Conservation (phyloP, 345 rosid genomes). For the Eucalyptus grandis region DNA sequence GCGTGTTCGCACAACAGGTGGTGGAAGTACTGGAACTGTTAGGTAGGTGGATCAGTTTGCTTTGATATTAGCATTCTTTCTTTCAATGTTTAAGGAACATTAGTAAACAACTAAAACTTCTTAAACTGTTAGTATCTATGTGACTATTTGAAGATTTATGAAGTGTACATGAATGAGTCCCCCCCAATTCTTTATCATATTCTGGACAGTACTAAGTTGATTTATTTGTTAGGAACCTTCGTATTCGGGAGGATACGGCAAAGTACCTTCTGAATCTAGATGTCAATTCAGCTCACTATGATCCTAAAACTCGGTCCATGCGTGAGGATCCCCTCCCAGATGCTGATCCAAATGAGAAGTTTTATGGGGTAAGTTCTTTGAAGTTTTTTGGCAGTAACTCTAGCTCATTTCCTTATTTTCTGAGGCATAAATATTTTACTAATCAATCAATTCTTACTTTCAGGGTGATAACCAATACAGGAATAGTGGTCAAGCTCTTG, state of each 20-base stretch:
- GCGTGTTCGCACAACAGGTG: constrained; percentile 94
- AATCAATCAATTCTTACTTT: neutral
- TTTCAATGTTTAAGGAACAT: neutral
- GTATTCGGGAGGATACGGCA: constrained; percentile 50
- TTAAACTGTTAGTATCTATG: neutral
- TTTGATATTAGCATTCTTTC: neutral
- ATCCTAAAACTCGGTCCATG: constrained; percentile 67
- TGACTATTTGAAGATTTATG: neutral
- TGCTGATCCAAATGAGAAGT: constrained; percentile 75
- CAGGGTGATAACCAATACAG: constrained; percentile 69
- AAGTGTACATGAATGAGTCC: neutral
- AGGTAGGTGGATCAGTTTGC: constrained; percentile 17
- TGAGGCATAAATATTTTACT: neutral
- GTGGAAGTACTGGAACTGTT: constrained; percentile 98
- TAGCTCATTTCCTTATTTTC: neutral
- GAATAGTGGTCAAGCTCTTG: constrained; percentile 65
- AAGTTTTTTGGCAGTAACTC: neutral
- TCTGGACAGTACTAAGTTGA: neutral
- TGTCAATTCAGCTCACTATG: constrained; percentile 57
- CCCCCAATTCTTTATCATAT: neutral
- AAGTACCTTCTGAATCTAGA: constrained; percentile 60
- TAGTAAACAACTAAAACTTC: neutral
- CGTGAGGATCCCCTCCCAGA: constrained; percentile 87
- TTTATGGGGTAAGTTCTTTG: constrained; percentile 29
- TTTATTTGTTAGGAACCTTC: constrained; percentile 18